Evolutionary conservation across 345 rosid species (phyloP).

Genomic region (Cochlearia excelsa): DNA sequence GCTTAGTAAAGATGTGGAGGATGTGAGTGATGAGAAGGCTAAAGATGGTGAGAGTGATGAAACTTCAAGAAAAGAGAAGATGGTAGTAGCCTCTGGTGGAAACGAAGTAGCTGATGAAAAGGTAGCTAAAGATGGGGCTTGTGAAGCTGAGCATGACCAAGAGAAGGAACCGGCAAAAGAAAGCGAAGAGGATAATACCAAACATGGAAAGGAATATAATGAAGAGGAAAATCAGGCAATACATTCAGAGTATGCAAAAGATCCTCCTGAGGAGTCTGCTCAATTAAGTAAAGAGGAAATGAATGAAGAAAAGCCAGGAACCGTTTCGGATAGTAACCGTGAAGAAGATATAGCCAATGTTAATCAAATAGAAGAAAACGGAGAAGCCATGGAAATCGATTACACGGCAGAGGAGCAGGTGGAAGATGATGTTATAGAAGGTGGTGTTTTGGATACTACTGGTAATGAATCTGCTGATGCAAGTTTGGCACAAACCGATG

Average conservation of each 20-base stretch:
- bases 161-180: not conserved
- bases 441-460: slow-evolving; percentile 42
- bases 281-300: not conserved
- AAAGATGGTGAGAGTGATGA: slow-evolving; percentile 10
- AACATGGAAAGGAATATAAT: not conserved
- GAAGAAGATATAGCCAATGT: slow-evolving; percentile 32
- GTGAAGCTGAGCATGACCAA: slow-evolving; percentile 12
- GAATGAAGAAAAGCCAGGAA: not conserved
- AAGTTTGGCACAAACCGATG: slow-evolving; percentile 27
- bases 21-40: not conserved
- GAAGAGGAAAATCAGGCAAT: not conserved
- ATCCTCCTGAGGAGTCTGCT: not conserved
- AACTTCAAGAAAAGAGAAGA: slow-evolving; percentile 3
- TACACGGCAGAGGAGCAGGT: slow-evolving; percentile 44
- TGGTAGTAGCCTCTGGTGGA: not conserved
- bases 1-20: too few relatives aligned
- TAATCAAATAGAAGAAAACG: slow-evolving; percentile 32
- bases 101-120: slow-evolving; percentile 5
- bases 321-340: slow-evolving; percentile 11
- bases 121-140: slow-evolving; percentile 10
- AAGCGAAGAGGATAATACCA: not conserved
- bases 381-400: slow-evolving; percentile 57
- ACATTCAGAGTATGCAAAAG: not conserved
- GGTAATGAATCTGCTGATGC: slow-evolving; percentile 44
- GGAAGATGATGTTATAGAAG: slow-evolving; percentile 33